Percentiles rank a stretch among this genome's conserved stretches.
Evolutionary conservation across 148 eudicot genomes (phyloP).

Genomic region (Gaultheria prostrata): DNA sequence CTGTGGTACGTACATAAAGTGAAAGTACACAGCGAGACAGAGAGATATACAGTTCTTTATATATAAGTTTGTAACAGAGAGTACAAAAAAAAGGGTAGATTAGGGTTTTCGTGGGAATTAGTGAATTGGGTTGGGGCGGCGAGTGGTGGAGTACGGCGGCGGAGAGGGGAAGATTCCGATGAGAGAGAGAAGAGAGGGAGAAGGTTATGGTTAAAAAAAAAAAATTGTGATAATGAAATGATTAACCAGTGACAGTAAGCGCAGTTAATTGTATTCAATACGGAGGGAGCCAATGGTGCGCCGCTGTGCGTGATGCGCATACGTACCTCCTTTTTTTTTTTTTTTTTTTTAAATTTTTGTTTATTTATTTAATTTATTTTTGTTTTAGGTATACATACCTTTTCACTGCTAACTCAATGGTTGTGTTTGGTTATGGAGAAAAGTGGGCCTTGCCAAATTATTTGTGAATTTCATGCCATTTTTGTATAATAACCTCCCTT

Average conservation of each 20-base stretch:
- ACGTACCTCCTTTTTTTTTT: background rate
- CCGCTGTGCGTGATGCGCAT: slow-evolving; percentile 29
- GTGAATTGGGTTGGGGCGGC: background rate
- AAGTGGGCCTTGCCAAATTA: background rate
- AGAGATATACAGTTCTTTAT: background rate
- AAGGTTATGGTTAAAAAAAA: slow-evolving; percentile 15
- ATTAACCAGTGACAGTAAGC: slow-evolving; percentile 22
- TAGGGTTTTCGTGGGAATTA: background rate
- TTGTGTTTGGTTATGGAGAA: slow-evolving; percentile 14
- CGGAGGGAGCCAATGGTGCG: slow-evolving; percentile 17
- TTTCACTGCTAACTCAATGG: background rate
- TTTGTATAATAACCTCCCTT: background rate
- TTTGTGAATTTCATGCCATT: background rate
- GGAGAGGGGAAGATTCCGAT: slow-evolving; percentile 17
- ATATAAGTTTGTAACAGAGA: background rate
- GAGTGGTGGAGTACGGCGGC: slow-evolving; percentile 12
- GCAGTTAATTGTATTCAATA: slow-evolving; percentile 25
- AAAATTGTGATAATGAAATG: slow-evolving; percentile 10
- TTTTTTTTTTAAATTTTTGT: background rate
- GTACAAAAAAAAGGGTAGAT: background rate
- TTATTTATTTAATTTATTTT: background rate
- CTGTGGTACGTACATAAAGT: slow-evolving; percentile 26
- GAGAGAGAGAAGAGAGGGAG: background rate
- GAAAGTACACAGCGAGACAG: slow-evolving; percentile 18
- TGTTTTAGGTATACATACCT: background rate